Conservation (phyloP, 208 protist species). For the Porcisia deanei region DNA sequence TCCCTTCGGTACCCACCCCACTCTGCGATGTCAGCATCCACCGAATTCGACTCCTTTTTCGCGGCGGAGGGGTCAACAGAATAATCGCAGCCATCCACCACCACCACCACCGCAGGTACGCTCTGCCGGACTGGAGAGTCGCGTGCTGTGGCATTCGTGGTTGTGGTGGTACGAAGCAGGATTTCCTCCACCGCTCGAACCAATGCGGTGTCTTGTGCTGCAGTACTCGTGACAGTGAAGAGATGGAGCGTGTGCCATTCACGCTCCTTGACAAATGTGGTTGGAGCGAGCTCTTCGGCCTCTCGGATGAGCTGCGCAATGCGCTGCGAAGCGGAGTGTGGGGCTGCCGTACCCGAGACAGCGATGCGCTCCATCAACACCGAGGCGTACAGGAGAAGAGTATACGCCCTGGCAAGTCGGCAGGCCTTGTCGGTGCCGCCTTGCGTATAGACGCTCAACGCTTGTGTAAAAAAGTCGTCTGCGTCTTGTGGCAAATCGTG, state of each 20-base stretch:
- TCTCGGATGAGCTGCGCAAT: constrained; percentile 46
- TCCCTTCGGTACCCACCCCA: constrained; percentile 13
- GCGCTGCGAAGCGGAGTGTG: constrained; percentile 32
- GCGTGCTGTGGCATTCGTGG: not conserved
- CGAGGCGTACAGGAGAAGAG: constrained; percentile 47
- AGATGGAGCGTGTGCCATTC: constrained; percentile 74
- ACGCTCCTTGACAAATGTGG: constrained; percentile 7
- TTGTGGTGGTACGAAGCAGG: constrained; percentile 21
- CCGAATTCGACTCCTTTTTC: not conserved
- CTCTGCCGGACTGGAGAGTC: not conserved
- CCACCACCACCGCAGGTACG: not conserved
- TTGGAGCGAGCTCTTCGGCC: constrained; percentile 28
- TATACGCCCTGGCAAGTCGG: constrained; percentile 29
- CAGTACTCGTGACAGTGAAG: constrained; percentile 35
- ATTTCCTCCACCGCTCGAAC: constrained; percentile 38
- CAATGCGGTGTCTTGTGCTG: constrained; percentile 26
- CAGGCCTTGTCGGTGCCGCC: constrained; percentile 37
- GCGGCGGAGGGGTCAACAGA: not conserved
- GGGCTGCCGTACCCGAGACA: constrained; percentile 33
- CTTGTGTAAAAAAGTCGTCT: constrained; percentile 45
- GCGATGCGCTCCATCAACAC: constrained; percentile 40
- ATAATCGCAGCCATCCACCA: not conserved
- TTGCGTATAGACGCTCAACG: constrained; percentile 54
- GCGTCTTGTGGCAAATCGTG: constrained; percentile 47
- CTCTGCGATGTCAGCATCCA: constrained; percentile 9